Base-by-base conservation (phyloP, 345 rosid genomes). In the Citrus trifoliata region DNA sequence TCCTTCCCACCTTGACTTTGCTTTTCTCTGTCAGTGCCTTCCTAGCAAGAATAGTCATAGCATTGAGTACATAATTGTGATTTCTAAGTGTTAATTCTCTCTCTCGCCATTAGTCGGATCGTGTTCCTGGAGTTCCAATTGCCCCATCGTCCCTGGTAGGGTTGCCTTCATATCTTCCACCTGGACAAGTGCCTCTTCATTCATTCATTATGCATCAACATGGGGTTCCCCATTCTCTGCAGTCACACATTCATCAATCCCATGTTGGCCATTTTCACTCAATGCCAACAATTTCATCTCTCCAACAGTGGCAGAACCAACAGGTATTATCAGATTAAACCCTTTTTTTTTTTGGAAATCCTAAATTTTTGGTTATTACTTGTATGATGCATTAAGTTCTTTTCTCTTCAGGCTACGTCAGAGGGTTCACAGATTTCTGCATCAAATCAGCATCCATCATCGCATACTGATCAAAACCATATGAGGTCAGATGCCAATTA, bases 201-300 rank as follows among this genome's bases (percentile, higher is more conserved):
- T 88, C 99, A 30, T 90, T 83, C 77, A 76, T 89, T 83, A 89
- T 93, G 89, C 94, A 89, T 81, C 98, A 93, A 72, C 97, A 87
- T 67, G 93, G 90, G 78, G 76, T 86, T 78, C 86, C 94, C 56
- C 98, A 88, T 19, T 81, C 93, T 60, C 73, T 91, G 85, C 86
- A 87, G 75, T 85, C 97, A 69, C 95, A 84, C 74, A 88, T 73
- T 76, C 86, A 90, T 74, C 93, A 86, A 71, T 77, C 92, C 78
- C 95, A 89, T 76, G 85, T 76, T 82, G 88, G 92, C 67, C 92
- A 91, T 58, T 86, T 85, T 77, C 86, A 82, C 60, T 82, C 95
- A 28, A 63, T 88, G 72, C 88, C 91, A 22, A 71, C 87, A 76
- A 32, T 84, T 62, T 77, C 92, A 30, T 67, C 92, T 55, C 70